Base-by-base conservation (phyloP, 345 rosid genomes). In the Fremontodendron californicum region DNA sequence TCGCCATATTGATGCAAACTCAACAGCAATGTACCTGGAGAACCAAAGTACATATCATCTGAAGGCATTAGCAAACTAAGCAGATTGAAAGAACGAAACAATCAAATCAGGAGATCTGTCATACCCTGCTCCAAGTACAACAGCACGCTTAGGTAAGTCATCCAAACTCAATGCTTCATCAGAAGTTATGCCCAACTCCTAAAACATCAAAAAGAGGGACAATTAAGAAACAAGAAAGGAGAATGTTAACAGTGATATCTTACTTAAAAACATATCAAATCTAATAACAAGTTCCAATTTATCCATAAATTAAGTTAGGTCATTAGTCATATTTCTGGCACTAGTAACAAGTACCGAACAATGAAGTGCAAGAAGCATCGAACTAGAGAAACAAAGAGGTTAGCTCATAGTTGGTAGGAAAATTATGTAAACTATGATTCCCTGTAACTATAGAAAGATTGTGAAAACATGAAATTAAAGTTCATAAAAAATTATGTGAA, bases 1-100 rank as follows among this genome's bases (percentile, higher is more conserved):
- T 60, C 92, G 88, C 99, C 99, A 96, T 86, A 96, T 96, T 73
- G 99, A 96, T 85, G 99, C 98, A 87, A 96, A 94, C 88, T 96
- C 99, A 23, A 96, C 97, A 60, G 98, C 97, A 87, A 96, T 96
- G 81, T 96, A 96, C 87, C 99, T 96, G 74, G 43, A 78, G 42
- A 42, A 68, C 49, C 75, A 69, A 33, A 79, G 49, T 33, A 71
- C 27, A 71, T 78, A 42, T 75, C 71, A 82, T 75, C 60, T 78
- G 76, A 71, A 27, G 58, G 33, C 33, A 77, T 49, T 62, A 39
- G 65, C 84, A 76, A 64, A 61, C 65, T 58, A 66, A 69, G 54
- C 33, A 69, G 11, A 82, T 48, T 73, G 76, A 51, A 46, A 25
- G 54, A 76, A 58, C 16, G 13, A 85, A n/a, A 64, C 75, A 66